Base-by-base conservation (phyloP, 1,139 yeast genomes). In the Yamadazyma atmosphaerica region DNA sequence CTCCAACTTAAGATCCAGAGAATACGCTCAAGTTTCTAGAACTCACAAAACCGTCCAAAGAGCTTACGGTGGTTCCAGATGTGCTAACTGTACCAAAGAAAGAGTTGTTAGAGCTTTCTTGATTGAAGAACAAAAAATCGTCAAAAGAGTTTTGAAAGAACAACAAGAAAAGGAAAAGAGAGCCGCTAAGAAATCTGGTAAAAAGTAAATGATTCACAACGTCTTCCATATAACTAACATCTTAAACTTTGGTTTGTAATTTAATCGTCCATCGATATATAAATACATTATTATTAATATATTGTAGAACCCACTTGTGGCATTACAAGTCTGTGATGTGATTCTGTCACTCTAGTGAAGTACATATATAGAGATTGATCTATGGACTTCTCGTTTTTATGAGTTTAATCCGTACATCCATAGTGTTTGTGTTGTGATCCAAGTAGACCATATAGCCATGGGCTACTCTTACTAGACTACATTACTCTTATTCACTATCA, bases 1-100 rank as follows among this genome's bases (percentile, higher is more conserved):
- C 69, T 83, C 95, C 57, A 78, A 96, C 61, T 80, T 90, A 68
- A 88, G 98, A 83, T 97, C 98, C 80, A 86, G 97, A 79, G 81
- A 87, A 77, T 89, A 86, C 81, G 97, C 98, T 60, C 77, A 79
- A 63, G 81, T 90, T 63, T 88, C 97, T 59, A 89, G 85, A 81
- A 87, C 96, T 67, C 87, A 86, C 82, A 90, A 92, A 84, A 86
- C 96, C 58, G 98, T 92, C 61, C 90, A 90, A 72, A 92, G 98
- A 83, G 90, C 96, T 65, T 92, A 92, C 90, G 98, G 98, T 80
- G 98, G 98, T 73, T 83, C 95, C 65, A 83, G 94, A 81, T 89
- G 96, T 79, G 95, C 95, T 66, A 85, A 83, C 87, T 87, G 96
- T 80, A 97, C 90, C 68, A 89, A 88, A 83, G 95, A 89, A 77